These are phyloP conservation scores for Cystobasidium pallidum DNA, from an alignment of 1,284 basidiomycete genomes.

Conservation along the genomic window DNA sequence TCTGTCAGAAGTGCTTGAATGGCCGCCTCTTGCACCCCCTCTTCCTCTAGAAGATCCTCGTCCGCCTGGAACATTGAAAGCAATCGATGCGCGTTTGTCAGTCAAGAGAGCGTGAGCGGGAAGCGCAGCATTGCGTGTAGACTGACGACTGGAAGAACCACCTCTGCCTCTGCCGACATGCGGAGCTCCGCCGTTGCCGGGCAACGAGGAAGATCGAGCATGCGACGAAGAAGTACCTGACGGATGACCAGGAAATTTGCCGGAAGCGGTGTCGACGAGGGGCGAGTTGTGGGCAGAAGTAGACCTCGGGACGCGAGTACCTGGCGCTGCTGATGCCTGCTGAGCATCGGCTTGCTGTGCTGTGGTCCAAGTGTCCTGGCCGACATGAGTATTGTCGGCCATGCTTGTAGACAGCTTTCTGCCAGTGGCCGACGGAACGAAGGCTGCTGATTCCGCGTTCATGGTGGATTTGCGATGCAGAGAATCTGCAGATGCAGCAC, in stretches of 20 bases:
- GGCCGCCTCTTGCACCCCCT: slow-evolving; percentile 14
- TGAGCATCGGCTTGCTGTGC: not conserved
- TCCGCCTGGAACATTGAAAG: slow-evolving; percentile 17
- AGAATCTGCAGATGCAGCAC: not conserved
- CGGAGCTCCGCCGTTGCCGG: slow-evolving; percentile 8
- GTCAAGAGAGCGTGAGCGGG: not conserved
- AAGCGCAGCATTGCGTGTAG: not conserved
- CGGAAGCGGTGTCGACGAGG: not conserved
- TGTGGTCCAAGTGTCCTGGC: not conserved
- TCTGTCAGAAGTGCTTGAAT: not conserved
- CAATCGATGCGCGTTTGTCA: not conserved
- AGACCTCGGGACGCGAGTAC: slow-evolving; percentile 6
- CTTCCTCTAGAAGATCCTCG: slow-evolving; percentile 27
- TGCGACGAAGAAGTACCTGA: slow-evolving; percentile 15
- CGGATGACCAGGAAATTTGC: slow-evolving; percentile 1
- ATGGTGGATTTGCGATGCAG: slow-evolving; percentile 24
- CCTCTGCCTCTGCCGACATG: slow-evolving; percentile 16
- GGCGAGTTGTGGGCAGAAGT: slow-evolving; percentile 5
- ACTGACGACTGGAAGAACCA: slow-evolving; percentile 25
- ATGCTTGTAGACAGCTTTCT: slow-evolving; percentile 8
- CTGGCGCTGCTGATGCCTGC: not conserved
- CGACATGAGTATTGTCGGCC: slow-evolving; percentile 3
- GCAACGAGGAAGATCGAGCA: not conserved
- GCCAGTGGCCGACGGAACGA: slow-evolving; percentile 46
- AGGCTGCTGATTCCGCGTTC: slow-evolving; percentile 47